Evolutionary conservation across 352 stramenopile species (phyloP).

Genomic region (Phytopythium helicoides): DNA sequence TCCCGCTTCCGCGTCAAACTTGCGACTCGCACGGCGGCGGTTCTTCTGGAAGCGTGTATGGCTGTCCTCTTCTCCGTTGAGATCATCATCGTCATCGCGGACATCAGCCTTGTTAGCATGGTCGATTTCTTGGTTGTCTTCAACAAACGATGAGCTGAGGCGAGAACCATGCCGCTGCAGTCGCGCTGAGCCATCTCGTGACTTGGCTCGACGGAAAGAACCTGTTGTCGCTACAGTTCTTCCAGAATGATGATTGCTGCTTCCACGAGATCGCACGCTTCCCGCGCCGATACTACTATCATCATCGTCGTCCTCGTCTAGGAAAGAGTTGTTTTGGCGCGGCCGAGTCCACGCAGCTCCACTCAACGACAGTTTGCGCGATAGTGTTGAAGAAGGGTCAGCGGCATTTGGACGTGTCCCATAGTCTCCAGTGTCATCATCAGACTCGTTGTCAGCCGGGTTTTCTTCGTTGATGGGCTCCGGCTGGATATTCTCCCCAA

Average conservation of each 20-base stretch:
- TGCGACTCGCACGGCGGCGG: conserved; percentile 41
- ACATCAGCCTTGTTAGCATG: conserved; percentile 16
- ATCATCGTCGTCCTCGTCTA: conserved; percentile 31
- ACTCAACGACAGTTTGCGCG: conserved; percentile 19
- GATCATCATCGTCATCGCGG: conserved; percentile 7
- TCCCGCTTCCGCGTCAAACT: conserved; percentile 46
- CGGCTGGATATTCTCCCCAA: conserved; percentile 43
- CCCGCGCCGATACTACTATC: conserved; percentile 25
- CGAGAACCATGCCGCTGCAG: conserved; percentile 9
- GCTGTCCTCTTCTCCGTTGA: conserved; percentile 22
- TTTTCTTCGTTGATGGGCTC: conserved; percentile 67
- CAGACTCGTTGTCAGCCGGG: conserved; percentile 45
- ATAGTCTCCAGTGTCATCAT: conserved; percentile 24
- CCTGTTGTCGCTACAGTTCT: not conserved
- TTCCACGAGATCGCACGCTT: conserved; percentile 13
- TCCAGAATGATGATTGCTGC: not conserved
- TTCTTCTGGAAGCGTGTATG: conserved; percentile 30
- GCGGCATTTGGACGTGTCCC: not conserved
- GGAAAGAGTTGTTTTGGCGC: conserved; percentile 23
- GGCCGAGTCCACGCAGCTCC: conserved; percentile 16
- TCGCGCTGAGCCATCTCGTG: conserved; percentile 5
- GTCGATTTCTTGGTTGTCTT: conserved; percentile 19
- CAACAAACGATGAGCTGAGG: conserved; percentile 25
- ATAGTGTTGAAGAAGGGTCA: conserved; percentile 5
- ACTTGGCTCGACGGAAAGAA: conserved; percentile 6